Percentiles rank a stretch among this genome's conserved stretches.
Evolutionary conservation across 2,329 filamentous ascomycete genomes (phyloP).

Genomic region (Aspergillus amoenus): DNA sequence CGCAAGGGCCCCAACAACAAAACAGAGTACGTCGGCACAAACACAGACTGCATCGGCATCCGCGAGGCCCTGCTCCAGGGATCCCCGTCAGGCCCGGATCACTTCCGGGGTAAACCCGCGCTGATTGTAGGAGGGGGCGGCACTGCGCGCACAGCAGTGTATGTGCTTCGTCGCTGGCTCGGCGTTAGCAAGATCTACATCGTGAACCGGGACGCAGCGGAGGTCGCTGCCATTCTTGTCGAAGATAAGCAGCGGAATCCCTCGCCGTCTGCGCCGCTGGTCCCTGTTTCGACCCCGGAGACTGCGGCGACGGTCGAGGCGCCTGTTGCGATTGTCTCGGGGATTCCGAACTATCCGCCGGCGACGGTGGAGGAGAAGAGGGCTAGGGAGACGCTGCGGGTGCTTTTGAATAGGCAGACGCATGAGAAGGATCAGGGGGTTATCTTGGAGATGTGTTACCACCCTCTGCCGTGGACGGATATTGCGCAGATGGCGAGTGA

Average conservation of each 20-base stretch:
- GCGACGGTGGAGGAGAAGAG: conserved; percentile 61
- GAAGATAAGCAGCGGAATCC: conserved; percentile 62
- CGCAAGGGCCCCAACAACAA: conserved; percentile 45
- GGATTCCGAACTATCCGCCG: conserved; percentile 75
- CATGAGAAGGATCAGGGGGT: conserved; percentile 55
- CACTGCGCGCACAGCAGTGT: conserved; percentile 74
- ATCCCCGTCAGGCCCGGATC: conserved; percentile 18
- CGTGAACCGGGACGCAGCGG: conserved; percentile 68
- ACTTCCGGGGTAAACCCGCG: conserved; percentile 56
- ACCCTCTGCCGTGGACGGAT: conserved; percentile 67
- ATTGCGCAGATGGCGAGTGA: conserved; percentile 61
- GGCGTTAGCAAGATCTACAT: conserved; percentile 69
- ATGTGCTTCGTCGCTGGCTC: conserved; percentile 70
- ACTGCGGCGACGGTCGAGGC: conserved; percentile 59
- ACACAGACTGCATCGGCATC: conserved; percentile 79
- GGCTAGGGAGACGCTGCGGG: conserved; percentile 54
- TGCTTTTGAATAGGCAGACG: conserved; percentile 33
- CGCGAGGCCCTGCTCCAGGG: conserved; percentile 69
- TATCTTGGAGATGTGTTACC: conserved; percentile 82
- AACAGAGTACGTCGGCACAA: conserved; percentile 66
- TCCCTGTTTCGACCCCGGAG: conserved; percentile 61
- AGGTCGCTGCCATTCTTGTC: conserved; percentile 65
- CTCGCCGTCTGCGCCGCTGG: conserved; percentile 39
- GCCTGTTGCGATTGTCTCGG: conserved; percentile 69
- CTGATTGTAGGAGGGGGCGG: conserved; percentile 77